Evolutionary conservation across 345 rosid species (phyloP).

Genomic region (Aethionema arabicum): DNA sequence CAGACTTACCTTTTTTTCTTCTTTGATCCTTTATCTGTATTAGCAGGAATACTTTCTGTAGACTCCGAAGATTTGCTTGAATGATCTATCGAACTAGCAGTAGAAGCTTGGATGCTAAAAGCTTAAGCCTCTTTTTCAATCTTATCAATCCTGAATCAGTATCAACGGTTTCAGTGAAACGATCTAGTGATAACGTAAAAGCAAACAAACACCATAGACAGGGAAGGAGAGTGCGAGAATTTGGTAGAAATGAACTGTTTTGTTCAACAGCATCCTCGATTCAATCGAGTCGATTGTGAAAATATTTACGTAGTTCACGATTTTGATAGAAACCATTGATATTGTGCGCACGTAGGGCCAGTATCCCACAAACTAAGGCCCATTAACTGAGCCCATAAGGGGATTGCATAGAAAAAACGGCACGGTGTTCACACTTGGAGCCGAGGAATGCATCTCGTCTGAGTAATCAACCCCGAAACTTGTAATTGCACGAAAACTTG

Average conservation of each 20-base stretch:
- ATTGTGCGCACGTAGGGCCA: too few relatives aligned
- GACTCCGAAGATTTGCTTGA: slow-evolving; percentile 49
- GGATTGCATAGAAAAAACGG: too few relatives aligned
- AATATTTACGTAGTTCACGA: too few relatives aligned
- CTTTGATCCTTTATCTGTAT: slow-evolving; percentile 64
- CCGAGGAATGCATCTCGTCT: too few relatives aligned
- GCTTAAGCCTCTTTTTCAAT: slow-evolving; percentile 74
- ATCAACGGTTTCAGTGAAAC: too few relatives aligned
- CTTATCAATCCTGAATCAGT: slow-evolving; percentile 73
- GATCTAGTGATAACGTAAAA: slow-evolving; percentile 15
- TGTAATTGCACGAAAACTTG: too few relatives aligned
- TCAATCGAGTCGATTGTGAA: too few relatives aligned
- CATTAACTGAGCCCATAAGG: not conserved
- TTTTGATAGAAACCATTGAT: too few relatives aligned
- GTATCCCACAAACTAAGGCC: not conserved
- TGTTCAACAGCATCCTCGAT: slow-evolving; percentile 85
- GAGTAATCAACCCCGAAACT: too few relatives aligned
- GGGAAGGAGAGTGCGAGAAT: slow-evolving; percentile 1
- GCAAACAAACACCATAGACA: not conserved
- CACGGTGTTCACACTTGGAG: too few relatives aligned
- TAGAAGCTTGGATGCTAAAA: slow-evolving; percentile 52
- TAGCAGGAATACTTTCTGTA: slow-evolving; percentile 47
- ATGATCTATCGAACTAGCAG: slow-evolving; percentile 38
- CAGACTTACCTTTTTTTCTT: slow-evolving; percentile 82
- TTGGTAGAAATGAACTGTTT: slow-evolving; percentile 73